Evolutionary conservation across 2,329 filamentous ascomycete species (phyloP).

Genomic region (Cladobotryum mycophilum): DNA sequence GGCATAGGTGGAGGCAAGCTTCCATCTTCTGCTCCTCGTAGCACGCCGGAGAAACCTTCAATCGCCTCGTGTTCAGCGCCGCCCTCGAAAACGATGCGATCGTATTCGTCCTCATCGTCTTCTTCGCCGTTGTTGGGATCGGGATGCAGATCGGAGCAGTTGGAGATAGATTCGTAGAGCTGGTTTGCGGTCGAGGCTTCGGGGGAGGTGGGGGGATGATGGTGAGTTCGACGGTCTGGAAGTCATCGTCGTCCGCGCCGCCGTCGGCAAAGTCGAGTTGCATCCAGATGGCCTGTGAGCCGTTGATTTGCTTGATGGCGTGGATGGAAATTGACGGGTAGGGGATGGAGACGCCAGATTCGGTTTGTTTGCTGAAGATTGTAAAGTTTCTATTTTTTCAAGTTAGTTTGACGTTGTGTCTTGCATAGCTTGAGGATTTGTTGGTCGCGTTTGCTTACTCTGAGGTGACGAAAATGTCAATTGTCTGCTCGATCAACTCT

Average conservation of each 20-base stretch:
- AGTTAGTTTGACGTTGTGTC: background rate
- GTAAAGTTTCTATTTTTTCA: conserved; percentile 38
- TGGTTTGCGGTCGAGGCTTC: conserved; percentile 21
- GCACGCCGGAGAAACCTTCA: conserved; percentile 51
- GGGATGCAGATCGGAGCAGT: conserved; percentile 70
- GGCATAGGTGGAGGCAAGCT: conserved; percentile 62
- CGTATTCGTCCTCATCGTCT: conserved; percentile 50
- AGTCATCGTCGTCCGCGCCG: conserved; percentile 55
- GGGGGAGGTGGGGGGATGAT: conserved; percentile 44
- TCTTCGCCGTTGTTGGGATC: conserved; percentile 56
- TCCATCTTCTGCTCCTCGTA: conserved; percentile 41
- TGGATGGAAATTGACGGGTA: conserved; percentile 72
- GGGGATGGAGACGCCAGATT: conserved; percentile 60
- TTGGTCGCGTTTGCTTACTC: conserved; percentile 35
- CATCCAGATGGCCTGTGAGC: conserved; percentile 54
- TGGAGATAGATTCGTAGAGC: conserved; percentile 64
- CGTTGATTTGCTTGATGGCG: conserved; percentile 57
- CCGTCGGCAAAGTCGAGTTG: conserved; percentile 60
- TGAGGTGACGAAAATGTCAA: conserved; percentile 55
- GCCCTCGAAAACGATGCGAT: conserved; percentile 53
- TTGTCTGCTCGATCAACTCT: conserved; percentile 37
- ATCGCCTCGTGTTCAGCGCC: conserved; percentile 43
- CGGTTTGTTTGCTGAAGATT: conserved; percentile 54
- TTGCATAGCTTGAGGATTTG: background rate
- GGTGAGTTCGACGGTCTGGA: conserved; percentile 60